Percentiles rank a stretch among this genome's conserved stretches.
Evolutionary conservation across 768 basidiomycete genomes (phyloP).

Genomic region (Pleurotus sapidus): DNA sequence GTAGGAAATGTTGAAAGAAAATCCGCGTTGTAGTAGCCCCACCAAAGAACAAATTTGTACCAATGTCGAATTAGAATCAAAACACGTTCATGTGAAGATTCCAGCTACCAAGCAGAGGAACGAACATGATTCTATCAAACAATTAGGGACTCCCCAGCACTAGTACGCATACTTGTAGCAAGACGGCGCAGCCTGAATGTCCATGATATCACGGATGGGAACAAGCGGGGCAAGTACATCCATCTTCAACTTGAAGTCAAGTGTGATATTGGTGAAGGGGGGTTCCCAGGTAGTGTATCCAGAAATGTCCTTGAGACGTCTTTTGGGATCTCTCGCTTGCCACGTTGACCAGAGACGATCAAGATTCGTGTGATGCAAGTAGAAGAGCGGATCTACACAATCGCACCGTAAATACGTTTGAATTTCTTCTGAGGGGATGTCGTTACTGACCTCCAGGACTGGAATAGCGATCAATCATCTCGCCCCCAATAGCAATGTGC

Average conservation of each 20-base stretch:
- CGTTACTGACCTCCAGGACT: constrained; percentile 9
- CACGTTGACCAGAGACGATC: constrained; percentile 2
- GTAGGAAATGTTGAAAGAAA: constrained; percentile 1
- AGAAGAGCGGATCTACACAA: not conserved
- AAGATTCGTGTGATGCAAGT: constrained; percentile 4
- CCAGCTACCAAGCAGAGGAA: too few species aligned
- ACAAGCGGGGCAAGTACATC: constrained; percentile 17
- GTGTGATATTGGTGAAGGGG: constrained; percentile 17
- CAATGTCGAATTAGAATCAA: constrained; percentile 4
- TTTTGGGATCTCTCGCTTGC: constrained; percentile 6
- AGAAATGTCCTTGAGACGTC: constrained; percentile 19
- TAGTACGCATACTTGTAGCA: constrained; percentile 19
- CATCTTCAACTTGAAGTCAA: constrained; percentile 17
- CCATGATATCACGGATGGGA: constrained; percentile 21
- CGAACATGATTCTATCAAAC: too few species aligned
- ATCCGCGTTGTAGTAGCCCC: constrained; percentile 2
- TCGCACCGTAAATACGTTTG: not conserved
- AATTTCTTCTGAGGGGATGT: not conserved
- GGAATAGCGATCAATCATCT: constrained; percentile 10
- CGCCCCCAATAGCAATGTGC: constrained; percentile 11
- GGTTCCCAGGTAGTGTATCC: constrained; percentile 19
- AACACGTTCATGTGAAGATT: not conserved
- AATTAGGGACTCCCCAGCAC: too few species aligned
- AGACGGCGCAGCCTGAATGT: constrained; percentile 13
- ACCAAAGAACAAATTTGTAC: constrained; percentile 8